Evolutionary conservation across 1,284 basidiomycete genomes (phyloP), one percentile per base, ranked within the genome.

Genomic region (Boletus holoroseus): DNA sequence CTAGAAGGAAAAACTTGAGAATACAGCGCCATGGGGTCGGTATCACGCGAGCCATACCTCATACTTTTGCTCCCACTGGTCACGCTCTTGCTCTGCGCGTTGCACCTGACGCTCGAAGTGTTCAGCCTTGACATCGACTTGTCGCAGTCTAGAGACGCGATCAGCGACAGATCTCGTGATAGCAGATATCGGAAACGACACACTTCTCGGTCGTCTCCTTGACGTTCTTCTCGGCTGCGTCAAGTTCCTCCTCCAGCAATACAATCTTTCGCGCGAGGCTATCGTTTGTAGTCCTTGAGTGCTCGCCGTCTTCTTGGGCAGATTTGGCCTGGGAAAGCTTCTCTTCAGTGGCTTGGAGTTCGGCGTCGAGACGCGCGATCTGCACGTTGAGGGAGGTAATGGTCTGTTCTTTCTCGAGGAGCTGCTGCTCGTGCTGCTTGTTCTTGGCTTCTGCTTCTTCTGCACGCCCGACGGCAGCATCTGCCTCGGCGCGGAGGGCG

Each of bases 61-160:
- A 76, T 83, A 91, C 75, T 97, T 98, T 77, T 85, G 82, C 82
- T 98, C 95, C 92, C 89, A 93, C 47, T 73, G 68, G 68, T 97
- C 94, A 54, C 94, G 85, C 72, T 99, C 96, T 68, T 91, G 85
- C 71, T 98, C 94, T 53, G 83, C 76, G 48, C 89, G 82, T 60
- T 84, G 78, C 20, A 97, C 84, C 67, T 96, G 91, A 49, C 94
- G 83, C 74, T 98, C 95, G 71, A 94, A 96, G 77, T 98, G 93
- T 72, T 99, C 96, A 20, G 96, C 94, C 77, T 98, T 98, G 73
- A 99, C 89, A 69, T 99, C 96, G 51, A 95, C 92, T 70, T 97
- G 93, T 60, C 96, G 82, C 62, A 99, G 79, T 72, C 94, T 98
- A 64, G 26, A 52, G 24, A 53, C 28, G 51, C 31, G 41, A 58